phyloP scores from a whole-genome alignment of 345 rosid species.

The Psidium friedrichsthalianum region DNA sequence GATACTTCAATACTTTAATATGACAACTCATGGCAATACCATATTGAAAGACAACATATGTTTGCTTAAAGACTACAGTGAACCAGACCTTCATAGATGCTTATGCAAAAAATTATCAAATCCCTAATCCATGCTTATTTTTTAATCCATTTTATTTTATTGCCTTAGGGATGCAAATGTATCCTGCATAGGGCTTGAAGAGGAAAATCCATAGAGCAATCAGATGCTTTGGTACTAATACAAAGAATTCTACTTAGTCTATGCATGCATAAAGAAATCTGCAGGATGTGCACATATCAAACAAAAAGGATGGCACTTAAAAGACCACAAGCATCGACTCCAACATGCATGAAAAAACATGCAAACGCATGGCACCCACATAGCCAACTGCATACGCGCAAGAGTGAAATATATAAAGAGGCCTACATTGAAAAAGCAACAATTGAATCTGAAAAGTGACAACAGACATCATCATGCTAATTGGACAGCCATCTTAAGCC shows the following conservation, averaged over 20 bases:
- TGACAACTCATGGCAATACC: not conserved
- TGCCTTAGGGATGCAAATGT: not conserved
- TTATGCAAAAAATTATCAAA: not conserved
- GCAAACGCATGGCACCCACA: not conserved
- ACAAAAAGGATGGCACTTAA: not conserved
- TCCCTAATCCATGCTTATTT: not conserved
- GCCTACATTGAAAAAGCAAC: not conserved
- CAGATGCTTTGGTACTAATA: not conserved
- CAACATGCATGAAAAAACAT: not conserved
- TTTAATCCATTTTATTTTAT: not conserved
- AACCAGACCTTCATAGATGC: not conserved
- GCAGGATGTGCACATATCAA: not conserved
- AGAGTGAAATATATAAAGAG: not conserved
- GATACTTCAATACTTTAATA: not conserved
- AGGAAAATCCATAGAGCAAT: not conserved
- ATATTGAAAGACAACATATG: not conserved
- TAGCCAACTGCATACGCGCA: not conserved
- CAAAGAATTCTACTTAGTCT: not conserved
- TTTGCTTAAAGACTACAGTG: not conserved
- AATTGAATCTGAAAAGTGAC: not conserved
- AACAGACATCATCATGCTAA: not conserved
- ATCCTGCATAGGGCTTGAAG: not conserved
- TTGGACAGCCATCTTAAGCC: not conserved
- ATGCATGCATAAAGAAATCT: not conserved
- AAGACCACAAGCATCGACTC: not conserved